Conservation (phyloP, 1,284 basidiomycete species). For the Cutaneotrichosporon sp. region DNA sequence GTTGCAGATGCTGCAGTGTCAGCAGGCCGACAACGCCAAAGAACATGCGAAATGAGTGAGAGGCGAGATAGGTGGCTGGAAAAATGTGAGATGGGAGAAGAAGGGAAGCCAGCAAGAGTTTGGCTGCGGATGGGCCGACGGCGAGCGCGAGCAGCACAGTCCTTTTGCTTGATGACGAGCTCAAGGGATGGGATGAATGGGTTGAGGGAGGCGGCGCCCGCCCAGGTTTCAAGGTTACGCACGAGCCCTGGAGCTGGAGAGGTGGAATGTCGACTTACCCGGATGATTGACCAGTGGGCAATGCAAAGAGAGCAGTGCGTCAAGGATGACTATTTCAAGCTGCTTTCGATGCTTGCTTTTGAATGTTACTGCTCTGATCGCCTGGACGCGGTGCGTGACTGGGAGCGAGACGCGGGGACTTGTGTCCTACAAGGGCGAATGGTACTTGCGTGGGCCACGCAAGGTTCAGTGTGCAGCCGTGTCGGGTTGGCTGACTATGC, state of each 20-base stretch:
- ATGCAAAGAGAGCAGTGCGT: background rate
- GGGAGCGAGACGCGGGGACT: background rate
- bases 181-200: background rate
- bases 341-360: background rate
- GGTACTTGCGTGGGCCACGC: background rate
- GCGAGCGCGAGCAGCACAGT: slow-evolving; percentile 1
- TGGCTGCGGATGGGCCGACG: background rate
- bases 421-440: too few species aligned
- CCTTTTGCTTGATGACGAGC: background rate
- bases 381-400: background rate
- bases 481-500: background rate
- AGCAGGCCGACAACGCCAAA: background rate
- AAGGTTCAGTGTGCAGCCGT: background rate
- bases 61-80: background rate
- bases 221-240: background rate
- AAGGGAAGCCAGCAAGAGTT: background rate
- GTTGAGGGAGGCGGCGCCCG: background rate
- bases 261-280: background rate
- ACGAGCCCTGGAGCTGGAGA: background rate
- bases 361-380: too few species aligned
- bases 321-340: background rate
- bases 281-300: background rate
- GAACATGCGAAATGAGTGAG: background rate
- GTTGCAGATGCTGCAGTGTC: background rate
- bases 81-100: background rate